Evolutionary conservation across 345 rosid genomes (phyloP).

Genomic region (Populus ilicifolia): DNA sequence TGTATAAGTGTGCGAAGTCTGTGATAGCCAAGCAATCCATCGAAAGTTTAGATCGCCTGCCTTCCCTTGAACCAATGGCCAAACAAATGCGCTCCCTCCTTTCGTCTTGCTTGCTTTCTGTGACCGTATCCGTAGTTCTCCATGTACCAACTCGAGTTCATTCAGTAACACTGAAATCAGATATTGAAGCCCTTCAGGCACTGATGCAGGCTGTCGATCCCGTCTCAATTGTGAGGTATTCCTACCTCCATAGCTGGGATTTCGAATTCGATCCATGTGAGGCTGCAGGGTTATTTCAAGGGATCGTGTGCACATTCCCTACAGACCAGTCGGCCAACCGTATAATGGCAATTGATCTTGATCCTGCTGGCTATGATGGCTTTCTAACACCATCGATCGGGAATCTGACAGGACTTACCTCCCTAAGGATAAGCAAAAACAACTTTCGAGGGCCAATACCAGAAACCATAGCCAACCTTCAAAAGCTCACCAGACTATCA

Average conservation of each 20-base stretch:
- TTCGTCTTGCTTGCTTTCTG: background rate
- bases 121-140: background rate
- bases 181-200: conserved; percentile 36
- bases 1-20: background rate
- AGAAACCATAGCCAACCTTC: conserved; percentile 36
- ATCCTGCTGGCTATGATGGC: conserved; percentile 54
- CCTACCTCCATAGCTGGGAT: conserved; percentile 53
- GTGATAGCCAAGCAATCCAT: background rate
- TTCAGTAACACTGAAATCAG: conserved; percentile 27
- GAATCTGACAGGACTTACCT: conserved; percentile 49
- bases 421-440: conserved; percentile 39
- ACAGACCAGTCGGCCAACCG: conserved; percentile 36
- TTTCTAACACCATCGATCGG: conserved; percentile 43
- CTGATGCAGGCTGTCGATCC: conserved; percentile 43
- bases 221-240: conserved; percentile 35
- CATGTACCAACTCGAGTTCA: background rate
- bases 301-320: conserved; percentile 49
- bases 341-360: conserved; percentile 44
- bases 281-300: conserved; percentile 37
- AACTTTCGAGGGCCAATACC: conserved; percentile 59
- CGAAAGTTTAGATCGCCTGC: background rate
- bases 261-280: conserved; percentile 54
- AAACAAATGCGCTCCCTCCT: background rate
- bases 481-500: conserved; percentile 38
- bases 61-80: background rate